These are phyloP conservation scores for Capronia americana DNA, from an alignment of 2,329 filamentous ascomycete species.

Conservation along the genomic window DNA sequence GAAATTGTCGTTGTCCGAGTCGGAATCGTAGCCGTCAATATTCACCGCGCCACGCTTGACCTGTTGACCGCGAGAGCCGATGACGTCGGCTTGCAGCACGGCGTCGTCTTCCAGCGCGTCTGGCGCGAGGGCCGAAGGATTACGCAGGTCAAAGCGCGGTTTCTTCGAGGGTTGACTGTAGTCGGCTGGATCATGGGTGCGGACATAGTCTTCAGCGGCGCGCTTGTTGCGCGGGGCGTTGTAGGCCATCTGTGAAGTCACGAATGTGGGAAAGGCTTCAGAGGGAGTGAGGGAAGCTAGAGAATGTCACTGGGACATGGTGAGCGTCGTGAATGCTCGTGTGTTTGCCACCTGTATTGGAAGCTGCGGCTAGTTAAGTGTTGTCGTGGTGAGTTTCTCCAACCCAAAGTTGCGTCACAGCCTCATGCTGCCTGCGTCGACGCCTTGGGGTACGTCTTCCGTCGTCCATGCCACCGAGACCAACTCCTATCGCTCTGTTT, in stretches of 20 bases:
- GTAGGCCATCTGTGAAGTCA: background rate
- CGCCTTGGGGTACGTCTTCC: background rate
- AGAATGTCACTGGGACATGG: background rate
- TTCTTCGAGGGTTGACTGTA: constrained; percentile 66
- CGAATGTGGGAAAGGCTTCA: background rate
- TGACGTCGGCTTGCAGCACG: constrained; percentile 88
- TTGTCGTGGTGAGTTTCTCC: background rate
- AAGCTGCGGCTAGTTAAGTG: background rate
- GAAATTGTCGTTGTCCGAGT: constrained; percentile 90
- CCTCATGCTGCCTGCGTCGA: constrained; percentile 6
- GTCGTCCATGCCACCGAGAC: background rate
- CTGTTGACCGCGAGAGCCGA: constrained; percentile 72
- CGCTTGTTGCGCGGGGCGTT: constrained; percentile 68
- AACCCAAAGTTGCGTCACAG: constrained; percentile 17
- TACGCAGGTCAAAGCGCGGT: constrained; percentile 90
- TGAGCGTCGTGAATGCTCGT: background rate
- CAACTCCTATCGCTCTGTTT: background rate
- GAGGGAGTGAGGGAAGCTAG: background rate
- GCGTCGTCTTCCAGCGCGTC: constrained; percentile 77
- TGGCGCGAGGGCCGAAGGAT: constrained; percentile 87
- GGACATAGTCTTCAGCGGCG: constrained; percentile 79
- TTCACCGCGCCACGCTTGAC: constrained; percentile 95
- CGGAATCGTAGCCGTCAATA: constrained; percentile 94
- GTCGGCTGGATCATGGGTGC: constrained; percentile 66
- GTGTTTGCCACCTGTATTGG: background rate